Conservation (phyloP, 352 stramenopile species). For the Pythium periplocum region DNA sequence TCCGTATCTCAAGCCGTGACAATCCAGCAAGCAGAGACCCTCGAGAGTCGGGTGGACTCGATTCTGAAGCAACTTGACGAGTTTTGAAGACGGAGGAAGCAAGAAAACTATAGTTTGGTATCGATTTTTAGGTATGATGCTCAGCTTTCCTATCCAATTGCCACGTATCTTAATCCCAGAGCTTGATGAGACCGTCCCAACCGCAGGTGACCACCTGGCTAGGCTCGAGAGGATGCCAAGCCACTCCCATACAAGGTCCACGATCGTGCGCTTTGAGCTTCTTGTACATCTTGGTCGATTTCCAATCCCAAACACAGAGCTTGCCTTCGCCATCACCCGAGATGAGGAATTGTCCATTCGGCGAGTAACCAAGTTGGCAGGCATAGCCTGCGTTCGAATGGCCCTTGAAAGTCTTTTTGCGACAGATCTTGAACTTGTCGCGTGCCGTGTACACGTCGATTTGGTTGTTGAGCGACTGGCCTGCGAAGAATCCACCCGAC, state of each 20-base stretch:
- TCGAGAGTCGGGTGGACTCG: conserved; percentile 2
- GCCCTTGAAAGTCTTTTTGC: conserved; percentile 92
- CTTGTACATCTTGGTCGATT: conserved; percentile 90
- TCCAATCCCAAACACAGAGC: conserved; percentile 99
- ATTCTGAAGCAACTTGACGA: conserved; percentile 1
- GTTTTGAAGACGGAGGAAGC: neutral
- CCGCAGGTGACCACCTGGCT: conserved; percentile 96
- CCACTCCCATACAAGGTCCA: conserved; percentile 91
- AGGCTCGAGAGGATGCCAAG: conserved; percentile 98
- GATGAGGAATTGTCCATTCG: conserved; percentile 93
- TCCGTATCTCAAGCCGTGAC: neutral
- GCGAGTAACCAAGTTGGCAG: conserved; percentile 93
- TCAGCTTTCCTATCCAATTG: too few relatives aligned
- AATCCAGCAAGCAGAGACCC: neutral
- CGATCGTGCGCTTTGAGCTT: conserved; percentile 89
- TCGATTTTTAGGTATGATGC: too few relatives aligned
- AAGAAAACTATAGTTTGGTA: too few relatives aligned
- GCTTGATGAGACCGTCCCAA: conserved; percentile 99
- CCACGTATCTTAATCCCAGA: conserved; percentile 91
- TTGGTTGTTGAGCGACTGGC: conserved; percentile 98
- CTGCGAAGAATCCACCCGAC: conserved; percentile 88
- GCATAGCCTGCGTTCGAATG: conserved; percentile 95
- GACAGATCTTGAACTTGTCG: conserved; percentile 94
- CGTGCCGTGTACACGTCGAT: conserved; percentile 96
- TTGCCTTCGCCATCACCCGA: conserved; percentile 96